Evolutionary conservation across 2,329 filamentous ascomycete species (phyloP), one percentile per base, ranked within the genome.

Genomic region (Beauveria bassiana): DNA sequence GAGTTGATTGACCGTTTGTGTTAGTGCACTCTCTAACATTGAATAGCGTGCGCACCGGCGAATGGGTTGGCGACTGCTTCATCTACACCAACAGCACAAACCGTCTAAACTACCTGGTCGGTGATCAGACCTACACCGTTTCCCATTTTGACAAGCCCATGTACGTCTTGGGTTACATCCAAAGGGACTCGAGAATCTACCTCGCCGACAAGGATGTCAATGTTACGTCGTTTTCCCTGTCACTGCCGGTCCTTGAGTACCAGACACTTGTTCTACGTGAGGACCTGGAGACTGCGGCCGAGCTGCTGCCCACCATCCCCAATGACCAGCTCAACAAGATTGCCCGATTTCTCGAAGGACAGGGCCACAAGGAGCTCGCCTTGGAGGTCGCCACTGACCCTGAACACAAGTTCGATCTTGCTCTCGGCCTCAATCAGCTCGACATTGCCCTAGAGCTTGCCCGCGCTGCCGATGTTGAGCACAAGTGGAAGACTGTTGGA

Each of bases 41-140:
- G 63, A 51, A 60, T 64, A 91, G 88, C 65, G 92, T 98, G 57
- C 89, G 91, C 66, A 97, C 93, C 22, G 95, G 93, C 68, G 90
- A 96, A 78, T 99, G 95, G 95, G 90, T 99, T 62, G 95, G 95
- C 65, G 95, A 99, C 78, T 96, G 93, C 79, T 96, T 99, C 81
- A 93, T 98, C 73, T 99, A 98, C 82, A 97, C 95, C 61, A 98
- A 96, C 81, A 90, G 84, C 74, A 96, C 93, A 10, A 97, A 98
- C 81, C 90, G 95, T 64, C 81, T 99, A 63, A 98, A 98, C 80
- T 98, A 98, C 78, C 86, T 99, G 24, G 93, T 99, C 16, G 95
- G 95, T 66, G 95, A 98, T 76, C 93, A 98, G 78, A 96, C 92
- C 16, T 97, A 98, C 81, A 97, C 93, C 3, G 90, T 99, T 66